A percentile compares a stretch with the other conserved stretches of the same genome.
Conservation (phyloP, 441 rosid genomes). For the Adansonia madagascariensis region DNA sequence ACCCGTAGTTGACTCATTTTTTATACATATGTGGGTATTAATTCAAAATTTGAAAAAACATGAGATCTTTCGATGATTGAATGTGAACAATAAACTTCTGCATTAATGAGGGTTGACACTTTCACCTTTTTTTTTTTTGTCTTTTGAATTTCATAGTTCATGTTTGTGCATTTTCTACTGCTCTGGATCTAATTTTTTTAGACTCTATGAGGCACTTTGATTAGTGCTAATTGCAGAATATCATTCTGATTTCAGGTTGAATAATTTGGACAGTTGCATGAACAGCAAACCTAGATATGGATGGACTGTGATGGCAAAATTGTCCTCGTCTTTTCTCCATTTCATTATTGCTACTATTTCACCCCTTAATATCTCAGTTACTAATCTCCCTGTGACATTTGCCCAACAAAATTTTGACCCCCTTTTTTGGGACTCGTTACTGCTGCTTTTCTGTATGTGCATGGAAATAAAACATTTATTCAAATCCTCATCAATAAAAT, state of each 20-base stretch:
- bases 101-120: not conserved
- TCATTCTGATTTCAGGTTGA: slow-evolving; percentile 27
- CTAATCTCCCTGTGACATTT: slow-evolving; percentile 2
- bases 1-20: not conserved
- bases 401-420: slow-evolving; percentile 27
- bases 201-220: not conserved
- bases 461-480: slow-evolving; percentile 19
- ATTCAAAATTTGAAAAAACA: not conserved
- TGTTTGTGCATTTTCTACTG: not conserved
- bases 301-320: not conserved
- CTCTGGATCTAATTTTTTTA: not conserved
- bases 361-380: slow-evolving; percentile 1
- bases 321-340: not conserved
- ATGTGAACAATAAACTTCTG: not conserved
- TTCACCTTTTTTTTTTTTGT: too few species aligned
- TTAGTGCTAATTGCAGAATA: not conserved
- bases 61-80: not conserved
- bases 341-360: not conserved
- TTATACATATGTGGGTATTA: not conserved
- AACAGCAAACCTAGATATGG: not conserved
- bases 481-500: slow-evolving; percentile 11
- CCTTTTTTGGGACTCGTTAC: not conserved
- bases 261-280: slow-evolving; percentile 14
- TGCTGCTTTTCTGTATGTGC: slow-evolving; percentile 17
- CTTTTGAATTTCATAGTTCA: not conserved